Base-by-base conservation (phyloP, 2,329 filamentous ascomycete species). In the Botryosphaeria dothidea region DNA sequence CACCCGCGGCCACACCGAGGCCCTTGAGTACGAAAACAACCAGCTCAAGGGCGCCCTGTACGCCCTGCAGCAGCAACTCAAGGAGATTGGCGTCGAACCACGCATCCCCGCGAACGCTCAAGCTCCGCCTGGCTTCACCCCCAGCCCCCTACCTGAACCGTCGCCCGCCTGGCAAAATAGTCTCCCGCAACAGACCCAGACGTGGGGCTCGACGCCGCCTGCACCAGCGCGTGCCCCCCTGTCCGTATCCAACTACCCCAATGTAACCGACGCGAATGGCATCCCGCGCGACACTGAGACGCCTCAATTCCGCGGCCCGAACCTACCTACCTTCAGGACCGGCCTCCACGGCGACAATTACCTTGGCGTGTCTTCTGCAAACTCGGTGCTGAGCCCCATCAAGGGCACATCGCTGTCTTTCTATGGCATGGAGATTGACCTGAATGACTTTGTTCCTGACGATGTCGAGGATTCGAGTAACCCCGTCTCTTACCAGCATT, bases 341-440 rank as follows among this genome's bases (percentile, higher is more conserved):
- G 78, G 78, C 43, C 80, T 77, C 64, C 77, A 81, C 62, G 83
- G 84, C 45, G 87, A 90, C 72, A 88, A 86, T 72, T 90, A 90
- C 69, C 81, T 92, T 3, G 90, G 90, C 41, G 87, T 86, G 19
- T 85, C 84, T 2, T 83, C 84, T 6, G 86, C 89, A 64, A 87
- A 85, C 69, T 85, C 86, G 8, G 86, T 87, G 58, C 78, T 93
- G 41, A 92, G 88, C 76, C 88, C 90, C 7, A 90, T 93, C 72
- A 89, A 89, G 71, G 91, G 91, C 52, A 93, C 90, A 0, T 87
- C 86, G 8, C 80, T 95, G n/a, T 89, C 90, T 1, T 86, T 96
- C 62, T 86, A 95, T 46, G 92, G 92, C 36, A 90, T 90, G 69
- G 89, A 91, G 51, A 90, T 95, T 71, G 90, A 96, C 75, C 85